Percentiles rank a stretch among this genome's conserved stretches.
These are phyloP conservation scores for Calonectria crousiana DNA, from an alignment of 2,329 filamentous ascomycete genomes.

Conservation along the genomic window DNA sequence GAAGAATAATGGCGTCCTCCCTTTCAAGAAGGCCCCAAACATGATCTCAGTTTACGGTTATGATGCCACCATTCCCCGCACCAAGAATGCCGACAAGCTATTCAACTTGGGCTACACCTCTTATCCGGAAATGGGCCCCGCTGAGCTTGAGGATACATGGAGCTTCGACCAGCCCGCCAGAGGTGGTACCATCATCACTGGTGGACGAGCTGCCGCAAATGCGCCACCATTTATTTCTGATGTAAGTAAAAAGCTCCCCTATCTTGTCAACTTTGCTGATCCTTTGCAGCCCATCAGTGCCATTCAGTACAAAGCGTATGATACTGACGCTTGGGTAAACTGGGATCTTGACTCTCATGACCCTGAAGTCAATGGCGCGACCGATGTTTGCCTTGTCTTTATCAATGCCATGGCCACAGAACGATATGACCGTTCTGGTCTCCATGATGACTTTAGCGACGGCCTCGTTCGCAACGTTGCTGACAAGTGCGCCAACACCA, in stretches of 20 bases:
- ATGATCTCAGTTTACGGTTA: conserved; percentile 72
- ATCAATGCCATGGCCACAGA: conserved; percentile 84
- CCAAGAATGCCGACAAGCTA: conserved; percentile 60
- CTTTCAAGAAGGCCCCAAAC: conserved; percentile 67
- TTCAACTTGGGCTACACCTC: conserved; percentile 63
- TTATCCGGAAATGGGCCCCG: conserved; percentile 59
- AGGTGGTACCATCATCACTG: conserved; percentile 65
- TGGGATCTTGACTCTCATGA: conserved; percentile 55
- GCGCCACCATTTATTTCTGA: conserved; percentile 63
- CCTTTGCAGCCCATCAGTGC: conserved; percentile 65
- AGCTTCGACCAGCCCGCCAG: conserved; percentile 63
- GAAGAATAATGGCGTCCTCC: conserved; percentile 78
- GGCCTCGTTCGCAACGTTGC: conserved; percentile 70
- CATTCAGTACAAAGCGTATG: conserved; percentile 63
- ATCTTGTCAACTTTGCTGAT: neutral
- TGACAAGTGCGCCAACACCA: conserved; percentile 69
- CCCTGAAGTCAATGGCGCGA: conserved; percentile 51
- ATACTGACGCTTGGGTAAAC: conserved; percentile 66
- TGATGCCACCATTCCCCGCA: conserved; percentile 68
- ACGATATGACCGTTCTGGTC: conserved; percentile 74
- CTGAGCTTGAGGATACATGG: conserved; percentile 55
- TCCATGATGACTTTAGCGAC: conserved; percentile 78
- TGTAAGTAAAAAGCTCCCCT: conserved; percentile 44
- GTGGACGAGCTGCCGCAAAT: conserved; percentile 64
- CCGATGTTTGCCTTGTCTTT: conserved; percentile 82